Percentiles rank a stretch among this genome's conserved stretches.
phyloP scores from a whole-genome alignment of 352 stramenopile species.

The Phytophthora colocasiae region DNA sequence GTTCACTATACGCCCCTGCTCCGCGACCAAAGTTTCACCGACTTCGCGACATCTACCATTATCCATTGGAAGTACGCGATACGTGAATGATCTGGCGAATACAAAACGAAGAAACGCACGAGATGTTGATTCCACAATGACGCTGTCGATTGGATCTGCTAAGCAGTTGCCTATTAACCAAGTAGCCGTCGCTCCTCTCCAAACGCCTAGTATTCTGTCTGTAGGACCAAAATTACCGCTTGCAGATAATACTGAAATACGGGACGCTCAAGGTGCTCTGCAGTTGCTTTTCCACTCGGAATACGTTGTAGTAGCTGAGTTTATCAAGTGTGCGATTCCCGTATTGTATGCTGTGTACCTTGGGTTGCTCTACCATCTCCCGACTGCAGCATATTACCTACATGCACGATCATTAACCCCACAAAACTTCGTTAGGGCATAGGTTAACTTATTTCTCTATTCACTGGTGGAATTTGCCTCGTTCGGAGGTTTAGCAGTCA shows the following conservation, averaged over 20 bases:
- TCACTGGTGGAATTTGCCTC: constrained; percentile 30
- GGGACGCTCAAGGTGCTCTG: constrained; percentile 19
- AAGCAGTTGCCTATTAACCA: no score
- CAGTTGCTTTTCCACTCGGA: constrained; percentile 46
- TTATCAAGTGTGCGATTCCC: constrained; percentile 43
- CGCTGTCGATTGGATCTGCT: neutral
- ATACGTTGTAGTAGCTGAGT: constrained; percentile 47
- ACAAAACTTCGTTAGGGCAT: constrained; percentile 6
- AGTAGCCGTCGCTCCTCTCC: no score
- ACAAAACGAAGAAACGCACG: neutral
- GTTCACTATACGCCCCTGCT: no score
- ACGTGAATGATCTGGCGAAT: no score
- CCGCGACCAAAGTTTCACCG: no score
- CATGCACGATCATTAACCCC: constrained; percentile 12
- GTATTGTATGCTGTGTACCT: constrained; percentile 41
- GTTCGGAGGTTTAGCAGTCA: constrained; percentile 6
- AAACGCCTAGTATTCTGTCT: neutral
- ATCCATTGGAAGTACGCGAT: no score
- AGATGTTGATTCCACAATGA: neutral
- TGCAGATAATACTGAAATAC: neutral
- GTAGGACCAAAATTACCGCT: neutral
- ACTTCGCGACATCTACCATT: no score
- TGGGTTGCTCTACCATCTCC: constrained; percentile 28
- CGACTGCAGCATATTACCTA: constrained; percentile 31
- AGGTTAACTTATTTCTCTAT: constrained; percentile 29